phyloP scores from a whole-genome alignment of 805 yeast genomes.

The Hanseniaspora thailandica region DNA sequence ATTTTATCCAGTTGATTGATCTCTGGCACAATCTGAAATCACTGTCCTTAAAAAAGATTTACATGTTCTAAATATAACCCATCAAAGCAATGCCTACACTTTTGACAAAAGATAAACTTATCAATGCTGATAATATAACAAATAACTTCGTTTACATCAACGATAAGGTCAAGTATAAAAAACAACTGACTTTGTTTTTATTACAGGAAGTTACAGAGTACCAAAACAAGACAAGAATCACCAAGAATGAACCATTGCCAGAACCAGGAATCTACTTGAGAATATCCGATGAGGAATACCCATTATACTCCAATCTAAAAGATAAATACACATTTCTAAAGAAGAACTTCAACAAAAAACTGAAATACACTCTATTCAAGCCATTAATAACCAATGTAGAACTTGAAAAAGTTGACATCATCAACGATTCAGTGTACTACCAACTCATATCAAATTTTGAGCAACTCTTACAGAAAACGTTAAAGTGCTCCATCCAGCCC shows the following conservation, averaged over 20 bases:
- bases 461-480: background rate
- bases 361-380: constrained; percentile 12
- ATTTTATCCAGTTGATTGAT: too few species aligned
- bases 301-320: background rate
- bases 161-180: background rate
- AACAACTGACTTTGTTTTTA: constrained; percentile 1
- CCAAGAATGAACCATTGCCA: background rate
- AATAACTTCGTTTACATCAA: constrained; percentile 4
- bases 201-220: background rate
- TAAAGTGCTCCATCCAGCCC: constrained; percentile 4
- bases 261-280: constrained; percentile 9
- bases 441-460: background rate
- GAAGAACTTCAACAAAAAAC: constrained; percentile 1
- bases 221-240: background rate
- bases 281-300: background rate
- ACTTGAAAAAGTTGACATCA: background rate
- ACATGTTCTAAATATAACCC: too few species aligned
- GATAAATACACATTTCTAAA: background rate
- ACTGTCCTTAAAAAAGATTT: too few species aligned
- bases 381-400: background rate
- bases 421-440: background rate
- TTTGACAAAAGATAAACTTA: background rate
- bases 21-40: too few species aligned
- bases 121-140: background rate
- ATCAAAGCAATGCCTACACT: background rate